Evolutionary conservation across 148 eudicot genomes (phyloP).

Genomic region (Polygonum maritimum): DNA sequence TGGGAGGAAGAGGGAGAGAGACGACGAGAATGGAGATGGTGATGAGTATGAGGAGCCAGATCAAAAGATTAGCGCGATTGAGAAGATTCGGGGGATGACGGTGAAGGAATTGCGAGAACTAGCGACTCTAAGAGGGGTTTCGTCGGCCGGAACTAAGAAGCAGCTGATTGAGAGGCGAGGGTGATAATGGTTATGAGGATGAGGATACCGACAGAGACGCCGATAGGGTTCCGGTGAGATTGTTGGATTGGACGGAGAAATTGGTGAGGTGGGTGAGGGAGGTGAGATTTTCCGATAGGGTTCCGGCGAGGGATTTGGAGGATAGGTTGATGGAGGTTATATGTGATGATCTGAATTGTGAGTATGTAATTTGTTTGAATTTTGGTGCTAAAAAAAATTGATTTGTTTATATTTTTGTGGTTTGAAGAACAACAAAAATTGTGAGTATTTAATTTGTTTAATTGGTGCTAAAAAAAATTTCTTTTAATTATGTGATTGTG

Average conservation of each 20-base stretch:
- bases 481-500: too few relatives aligned
- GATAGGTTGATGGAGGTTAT: constrained; percentile 47
- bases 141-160: constrained; percentile 52
- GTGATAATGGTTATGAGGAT: constrained; percentile 16
- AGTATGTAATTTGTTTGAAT: too few relatives aligned
- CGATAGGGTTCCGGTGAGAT: constrained; percentile 33
- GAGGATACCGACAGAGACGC: constrained; percentile 37
- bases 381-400: too few relatives aligned
- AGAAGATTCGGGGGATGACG: constrained; percentile 46
- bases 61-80: constrained; percentile 36
- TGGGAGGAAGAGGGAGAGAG: constrained; percentile 45
- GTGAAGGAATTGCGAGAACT: constrained; percentile 49
- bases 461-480: too few relatives aligned
- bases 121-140: constrained; percentile 52
- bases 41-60: constrained; percentile 15
- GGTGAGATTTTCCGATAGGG: constrained; percentile 35
- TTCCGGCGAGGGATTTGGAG: constrained; percentile 26
- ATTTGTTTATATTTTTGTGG: background rate
- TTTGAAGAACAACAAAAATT: background rate
- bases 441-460: too few relatives aligned
- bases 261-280: constrained; percentile 39
- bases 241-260: constrained; percentile 38
- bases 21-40: constrained; percentile 17
- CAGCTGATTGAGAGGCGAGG: constrained; percentile 49
- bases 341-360: background rate